Base-by-base conservation (phyloP, 1,284 basidiomycete genomes). In the Farysia itapuensis region DNA sequence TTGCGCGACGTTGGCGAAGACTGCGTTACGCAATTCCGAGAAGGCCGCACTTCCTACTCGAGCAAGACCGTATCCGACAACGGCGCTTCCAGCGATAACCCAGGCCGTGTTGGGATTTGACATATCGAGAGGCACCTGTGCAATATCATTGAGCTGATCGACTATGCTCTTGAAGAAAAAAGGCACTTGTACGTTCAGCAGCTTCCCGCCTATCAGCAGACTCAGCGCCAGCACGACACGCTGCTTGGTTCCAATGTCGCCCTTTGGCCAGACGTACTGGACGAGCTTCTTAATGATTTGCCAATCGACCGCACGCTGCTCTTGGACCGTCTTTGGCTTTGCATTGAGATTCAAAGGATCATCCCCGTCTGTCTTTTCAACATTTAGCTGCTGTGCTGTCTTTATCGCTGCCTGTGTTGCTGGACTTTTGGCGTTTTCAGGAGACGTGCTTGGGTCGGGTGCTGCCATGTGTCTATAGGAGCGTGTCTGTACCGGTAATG, bases 141-240 rank as follows among this genome's bases (percentile, higher is more conserved):
- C 51, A 0, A 46, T 41, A 2, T 71, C 80, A 71, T 95, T 96
- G 57, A 98, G 81, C 1, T 85, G 78, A 75, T 98, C 94, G 47
- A 98, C 86, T 36, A 98, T 85, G 29, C 83, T 77, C 77, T 97
- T 98, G 84, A 98, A 98, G 61, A 97, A 82, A 64, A 92, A 85
- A 0, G 95, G 94, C 5, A 98, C 93, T 82, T 97, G 94, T 1
- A 98, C 94, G 74, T 97, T 98, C 48, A 97, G 80, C 21, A 95
- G 79, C 83, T 98, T 98, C 42, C 90, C 93, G 5, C 84, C 81
- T 26, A 97, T 81, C 26, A 98, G 81, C 43, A 98, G 79, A 0
- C 80, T 82, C 35, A 98, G 83, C 1, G 95, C 95, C 5, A 89
- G 77, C 0, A 96, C 67, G 5, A 99, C 94, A 4, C 92, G 84